A percentile compares a stretch with the other conserved stretches of the same genome.
These are phyloP conservation scores for Hericium alpestre DNA, from an alignment of 768 basidiomycete species.

Conservation along the genomic window DNA sequence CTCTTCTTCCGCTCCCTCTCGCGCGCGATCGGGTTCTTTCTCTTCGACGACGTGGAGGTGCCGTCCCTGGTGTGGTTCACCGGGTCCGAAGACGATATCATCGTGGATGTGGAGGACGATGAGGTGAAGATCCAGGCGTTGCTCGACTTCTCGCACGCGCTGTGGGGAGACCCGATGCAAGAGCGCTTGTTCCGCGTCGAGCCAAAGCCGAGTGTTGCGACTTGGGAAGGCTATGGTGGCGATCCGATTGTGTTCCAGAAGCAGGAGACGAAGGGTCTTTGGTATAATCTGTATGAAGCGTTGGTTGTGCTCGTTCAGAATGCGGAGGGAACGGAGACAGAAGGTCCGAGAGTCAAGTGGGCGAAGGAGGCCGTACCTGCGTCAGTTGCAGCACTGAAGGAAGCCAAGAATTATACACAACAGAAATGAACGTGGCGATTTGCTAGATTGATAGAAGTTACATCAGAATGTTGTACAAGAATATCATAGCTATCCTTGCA, in stretches of 20 bases:
- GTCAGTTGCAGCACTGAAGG: constrained; percentile 31
- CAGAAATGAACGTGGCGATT: too few relatives aligned
- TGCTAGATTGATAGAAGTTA: too few relatives aligned
- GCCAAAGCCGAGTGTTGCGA: constrained; percentile 32
- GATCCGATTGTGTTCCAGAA: constrained; percentile 44
- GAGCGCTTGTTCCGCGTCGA: constrained; percentile 46
- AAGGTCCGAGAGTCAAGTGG: constrained; percentile 25
- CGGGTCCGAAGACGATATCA: not conserved
- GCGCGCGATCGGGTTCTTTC: constrained; percentile 57
- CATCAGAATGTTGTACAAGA: not conserved
- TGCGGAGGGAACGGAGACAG: constrained; percentile 22
- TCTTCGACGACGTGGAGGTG: constrained; percentile 70
- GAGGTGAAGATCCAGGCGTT: constrained; percentile 30
- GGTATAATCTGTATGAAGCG: constrained; percentile 65
- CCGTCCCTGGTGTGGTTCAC: constrained; percentile 60
- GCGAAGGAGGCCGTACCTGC: constrained; percentile 24
- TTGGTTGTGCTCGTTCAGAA: constrained; percentile 34
- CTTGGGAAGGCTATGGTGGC: constrained; percentile 53
- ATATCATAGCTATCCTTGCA: constrained; percentile 1
- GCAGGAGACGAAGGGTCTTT: constrained; percentile 65
- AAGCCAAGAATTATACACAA: constrained; percentile 39
- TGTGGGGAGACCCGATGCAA: constrained; percentile 72
- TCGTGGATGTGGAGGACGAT: constrained; percentile 46
- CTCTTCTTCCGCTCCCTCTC: constrained; percentile 5
- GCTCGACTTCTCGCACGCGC: constrained; percentile 32